Evolutionary conservation across 1,284 basidiomycete species (phyloP), one percentile per base, ranked within the genome.

Genomic region (Malassezia caprae): DNA sequence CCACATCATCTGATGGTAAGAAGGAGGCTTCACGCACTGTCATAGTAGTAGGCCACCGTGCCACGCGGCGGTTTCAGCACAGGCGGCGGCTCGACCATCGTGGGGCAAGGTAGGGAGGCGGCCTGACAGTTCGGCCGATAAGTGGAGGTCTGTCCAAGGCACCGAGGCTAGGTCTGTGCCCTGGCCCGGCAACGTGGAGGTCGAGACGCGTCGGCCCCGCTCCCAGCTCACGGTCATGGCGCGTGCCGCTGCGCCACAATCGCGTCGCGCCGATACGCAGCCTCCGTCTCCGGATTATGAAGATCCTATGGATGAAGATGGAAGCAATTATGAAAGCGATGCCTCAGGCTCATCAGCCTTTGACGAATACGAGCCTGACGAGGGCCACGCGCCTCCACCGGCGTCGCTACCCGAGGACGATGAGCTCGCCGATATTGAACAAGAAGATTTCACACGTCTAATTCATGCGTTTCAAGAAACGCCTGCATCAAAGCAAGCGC

Each of bases 1-100:
- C 88, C 24, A 87, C 82, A 64, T 90, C 87, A 51, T 79, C 54
- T 56, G 30, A 12, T 15, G 8, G 32, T 52, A 1, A 48, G 42
- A 35, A 40, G 4, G 11, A 12, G 8, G 13, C 26, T 4, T 30
- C 30, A 48, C 51, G 37, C 37, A 53, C 51, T 60, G 49, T 69
- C 67, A 52, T 67, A 69, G 49, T 61, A 66, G 55, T 69, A 68
- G 13, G 65, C 65, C 2, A 67, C 64, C 50, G 56, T 56, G 44
- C 53, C 54, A 31, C 60, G 58, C 43, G 66, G 62, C 13, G 61
- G 58, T 35, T 63, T 58, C 17, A 63, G 59, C 48, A 60, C 56
- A 8, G 64, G 66, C 26, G 62, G 57, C 44, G 63, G 61, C 58
- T 68, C 66, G 59, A 68, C 66, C 43, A 41, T 53, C 46, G 23